A percentile compares a stretch with the other conserved stretches of the same genome.
These are phyloP conservation scores for Amylostereum chailletii DNA, from an alignment of 1,284 basidiomycete genomes.

Conservation along the genomic window DNA sequence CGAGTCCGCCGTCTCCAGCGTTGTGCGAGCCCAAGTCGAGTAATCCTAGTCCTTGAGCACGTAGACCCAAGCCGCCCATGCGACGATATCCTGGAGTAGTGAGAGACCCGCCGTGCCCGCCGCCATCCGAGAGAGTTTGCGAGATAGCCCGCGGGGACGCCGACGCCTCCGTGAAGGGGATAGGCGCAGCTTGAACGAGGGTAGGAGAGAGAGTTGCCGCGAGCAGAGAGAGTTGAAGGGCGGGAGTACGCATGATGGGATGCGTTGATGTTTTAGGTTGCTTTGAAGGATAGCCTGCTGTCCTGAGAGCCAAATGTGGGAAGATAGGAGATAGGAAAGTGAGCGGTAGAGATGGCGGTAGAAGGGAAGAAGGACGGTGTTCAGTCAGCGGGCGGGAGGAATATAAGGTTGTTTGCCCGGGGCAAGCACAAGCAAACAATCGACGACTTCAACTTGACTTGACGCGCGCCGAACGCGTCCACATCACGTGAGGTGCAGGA, in stretches of 20 bases:
- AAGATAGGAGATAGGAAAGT: too few relatives aligned
- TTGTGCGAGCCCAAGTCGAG: constrained; percentile 7
- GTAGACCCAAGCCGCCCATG: background rate
- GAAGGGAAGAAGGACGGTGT: too few relatives aligned
- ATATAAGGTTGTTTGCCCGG: background rate
- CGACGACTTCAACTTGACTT: background rate
- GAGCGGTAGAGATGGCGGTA: too few relatives aligned
- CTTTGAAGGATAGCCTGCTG: background rate
- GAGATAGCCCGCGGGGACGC: constrained; percentile 7
- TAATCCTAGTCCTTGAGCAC: constrained; percentile 10
- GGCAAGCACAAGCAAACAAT: constrained; percentile 12
- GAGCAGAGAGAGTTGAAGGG: constrained; percentile 13
- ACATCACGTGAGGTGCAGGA: constrained; percentile 8
- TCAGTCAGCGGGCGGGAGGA: background rate
- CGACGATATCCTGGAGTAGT: background rate
- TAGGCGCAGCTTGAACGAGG: constrained; percentile 12
- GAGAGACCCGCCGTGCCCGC: background rate
- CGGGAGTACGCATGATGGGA: constrained; percentile 11
- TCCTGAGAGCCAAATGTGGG: too few relatives aligned
- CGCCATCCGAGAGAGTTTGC: background rate
- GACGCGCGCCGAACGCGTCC: constrained; percentile 4
- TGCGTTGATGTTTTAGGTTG: constrained; percentile 1
- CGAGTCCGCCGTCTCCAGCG: constrained; percentile 12
- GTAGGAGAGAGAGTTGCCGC: constrained; percentile 15
- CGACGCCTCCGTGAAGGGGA: constrained; percentile 8